Conservation (phyloP, 371 early-diverging fungal species). For the Caulochytrium protostelioides region DNA sequence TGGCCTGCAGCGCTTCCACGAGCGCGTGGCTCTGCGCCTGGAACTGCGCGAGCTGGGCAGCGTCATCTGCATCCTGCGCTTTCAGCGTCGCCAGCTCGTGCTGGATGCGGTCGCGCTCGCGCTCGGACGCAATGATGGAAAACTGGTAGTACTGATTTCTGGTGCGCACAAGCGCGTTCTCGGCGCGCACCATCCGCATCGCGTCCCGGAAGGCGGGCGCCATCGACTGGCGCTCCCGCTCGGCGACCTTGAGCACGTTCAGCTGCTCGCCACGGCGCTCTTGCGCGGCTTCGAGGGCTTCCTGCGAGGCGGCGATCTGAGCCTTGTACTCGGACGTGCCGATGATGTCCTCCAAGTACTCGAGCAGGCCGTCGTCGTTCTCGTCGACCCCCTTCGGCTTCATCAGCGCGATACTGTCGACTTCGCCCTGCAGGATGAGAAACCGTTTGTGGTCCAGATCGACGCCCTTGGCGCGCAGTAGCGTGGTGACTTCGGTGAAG, state of each 20-base stretch:
- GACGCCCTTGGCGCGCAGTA: slow-evolving; percentile 75
- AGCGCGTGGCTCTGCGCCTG: no score
- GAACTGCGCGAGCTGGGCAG: no score
- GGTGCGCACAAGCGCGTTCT: slow-evolving; percentile 6
- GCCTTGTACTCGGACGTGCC: slow-evolving; percentile 83
- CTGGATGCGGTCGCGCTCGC: no score
- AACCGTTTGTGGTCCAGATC: slow-evolving; percentile 98
- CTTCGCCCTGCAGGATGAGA: slow-evolving; percentile 98
- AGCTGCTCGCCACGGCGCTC: slow-evolving; percentile 61
- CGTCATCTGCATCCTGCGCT: not conserved
- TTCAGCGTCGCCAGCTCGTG: not conserved
- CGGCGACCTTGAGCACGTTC: slow-evolving; percentile 61
- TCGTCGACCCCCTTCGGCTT: slow-evolving; percentile 86
- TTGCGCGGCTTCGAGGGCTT: slow-evolving; percentile 44
- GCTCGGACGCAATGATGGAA: no score
- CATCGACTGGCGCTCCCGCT: no score
- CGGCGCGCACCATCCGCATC: slow-evolving; percentile 39
- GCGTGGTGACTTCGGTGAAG: slow-evolving; percentile 63
- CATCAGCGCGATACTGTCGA: slow-evolving; percentile 98
- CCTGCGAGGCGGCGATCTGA: slow-evolving; percentile 55
- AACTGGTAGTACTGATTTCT: not conserved
- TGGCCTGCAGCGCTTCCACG: no score
- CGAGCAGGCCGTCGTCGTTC: slow-evolving; percentile 89
- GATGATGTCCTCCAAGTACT: slow-evolving; percentile 99
- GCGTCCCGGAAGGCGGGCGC: no score